phyloP scores from a whole-genome alignment of 371 early-diverging fungal genomes.

The Paraphysoderma sedebokerense region DNA sequence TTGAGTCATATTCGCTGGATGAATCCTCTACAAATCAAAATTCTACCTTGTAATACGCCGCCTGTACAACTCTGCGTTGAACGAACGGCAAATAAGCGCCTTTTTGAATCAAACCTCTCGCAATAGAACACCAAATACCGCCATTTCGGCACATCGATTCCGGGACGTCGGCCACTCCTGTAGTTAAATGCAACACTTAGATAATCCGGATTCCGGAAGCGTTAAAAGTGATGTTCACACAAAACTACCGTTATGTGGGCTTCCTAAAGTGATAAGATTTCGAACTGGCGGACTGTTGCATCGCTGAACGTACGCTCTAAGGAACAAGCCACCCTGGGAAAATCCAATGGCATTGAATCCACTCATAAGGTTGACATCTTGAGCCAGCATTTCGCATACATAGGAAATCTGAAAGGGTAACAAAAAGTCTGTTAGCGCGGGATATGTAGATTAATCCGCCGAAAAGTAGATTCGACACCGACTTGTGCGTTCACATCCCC shows the following conservation, averaged over 20 bases:
- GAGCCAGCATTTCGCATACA: slow-evolving; percentile 13
- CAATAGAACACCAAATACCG: slow-evolving; percentile 32
- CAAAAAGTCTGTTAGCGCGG: neutral
- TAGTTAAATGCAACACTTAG: neutral
- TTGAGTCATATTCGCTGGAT: neutral
- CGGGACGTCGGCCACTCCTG: slow-evolving; percentile 67
- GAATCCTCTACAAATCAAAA: neutral
- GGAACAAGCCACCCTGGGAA: slow-evolving; percentile 65
- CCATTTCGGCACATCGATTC: slow-evolving; percentile 24
- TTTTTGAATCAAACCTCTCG: slow-evolving; percentile 38
- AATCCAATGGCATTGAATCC: slow-evolving; percentile 91
- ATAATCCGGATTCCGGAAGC: neutral
- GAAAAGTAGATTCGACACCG: too few relatives aligned
- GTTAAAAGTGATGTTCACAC: neutral
- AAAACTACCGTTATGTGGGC: slow-evolving; percentile 41
- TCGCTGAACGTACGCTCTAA: slow-evolving; percentile 55
- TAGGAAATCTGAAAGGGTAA: slow-evolving; percentile 11
- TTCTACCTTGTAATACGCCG: slow-evolving; percentile 64
- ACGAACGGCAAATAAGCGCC: slow-evolving; percentile 70
- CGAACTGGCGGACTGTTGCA: slow-evolving; percentile 59
- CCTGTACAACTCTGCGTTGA: slow-evolving; percentile 66
- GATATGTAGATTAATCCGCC: too few relatives aligned
- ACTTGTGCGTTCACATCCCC: neutral
- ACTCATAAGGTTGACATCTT: slow-evolving; percentile 22
- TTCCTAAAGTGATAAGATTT: slow-evolving; percentile 69